Base-by-base conservation (phyloP, 169 alveolate species). In the Plasmodium malariae region DNA sequence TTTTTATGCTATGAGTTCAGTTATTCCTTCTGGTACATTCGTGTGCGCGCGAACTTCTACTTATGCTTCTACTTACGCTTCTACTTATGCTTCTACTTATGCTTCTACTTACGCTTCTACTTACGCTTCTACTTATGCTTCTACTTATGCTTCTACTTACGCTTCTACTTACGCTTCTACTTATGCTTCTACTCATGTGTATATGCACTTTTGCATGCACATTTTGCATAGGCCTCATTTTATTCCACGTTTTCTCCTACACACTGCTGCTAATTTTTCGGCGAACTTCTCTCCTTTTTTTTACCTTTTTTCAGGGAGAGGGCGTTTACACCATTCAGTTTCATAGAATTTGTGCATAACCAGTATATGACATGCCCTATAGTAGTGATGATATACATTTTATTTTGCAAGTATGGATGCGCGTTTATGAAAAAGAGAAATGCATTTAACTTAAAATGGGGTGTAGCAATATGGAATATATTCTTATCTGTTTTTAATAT, bases 391-490 rank as follows among this genome's bases (percentile, higher is more conserved):
- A 55, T 94, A 6, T 94, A 94, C 70, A 86, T 93, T 11, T 62
- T 92, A 30, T 87, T 94, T 48, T 88, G 94, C 55, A 93, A 92
- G 49, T 89, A 87, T 59, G 96, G 97, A 21, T 76, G 88, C 37
- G 57, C 51, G 21, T 69, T 70, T 26, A 95, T 95, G 97, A 65
- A 87, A 74, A 78, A 92, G 36, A 51, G 93, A 49, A 74, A 67
- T 0, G 93, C 95, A 48, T 73, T 90, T 12, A 86, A 94, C 32
- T 49, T 95, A 1, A 72, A 88, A 34, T 36, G 74, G 32, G 80
- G 94, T 12, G 72, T 95, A 68, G 90, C 74, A 17, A 71, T 70
- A 51, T 95, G 97, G 97, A 95, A 95, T 65, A 69, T 94, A n/a
- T 63, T 88, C 19, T 70, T 95, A 45, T 94, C 96, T 21, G 37